These are phyloP conservation scores for Soucietia sequanensis DNA, from an alignment of 805 yeast species.

Conservation along the genomic window DNA sequence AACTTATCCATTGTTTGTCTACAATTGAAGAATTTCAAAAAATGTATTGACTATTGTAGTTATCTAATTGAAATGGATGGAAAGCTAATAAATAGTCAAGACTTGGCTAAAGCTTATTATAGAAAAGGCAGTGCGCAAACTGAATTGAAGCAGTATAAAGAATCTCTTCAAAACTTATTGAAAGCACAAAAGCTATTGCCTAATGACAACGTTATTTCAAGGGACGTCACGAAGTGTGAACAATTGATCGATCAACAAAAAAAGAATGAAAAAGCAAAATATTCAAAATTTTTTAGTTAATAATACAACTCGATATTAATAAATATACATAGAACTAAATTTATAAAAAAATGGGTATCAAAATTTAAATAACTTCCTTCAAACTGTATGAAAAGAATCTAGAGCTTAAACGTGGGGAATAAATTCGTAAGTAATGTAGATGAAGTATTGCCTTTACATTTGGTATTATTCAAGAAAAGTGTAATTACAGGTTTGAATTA, in stretches of 20 bases:
- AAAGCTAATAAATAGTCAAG: constrained; percentile 27
- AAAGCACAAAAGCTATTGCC: constrained; percentile 46
- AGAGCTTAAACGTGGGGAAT: too few species aligned
- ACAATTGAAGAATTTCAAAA: constrained; percentile 48
- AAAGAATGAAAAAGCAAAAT: constrained; percentile 50
- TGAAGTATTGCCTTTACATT: too few species aligned
- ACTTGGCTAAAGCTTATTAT: constrained; percentile 57
- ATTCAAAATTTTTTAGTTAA: constrained; percentile 59
- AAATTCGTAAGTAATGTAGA: too few species aligned
- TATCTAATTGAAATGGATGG: constrained; percentile 54
- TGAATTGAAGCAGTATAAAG: constrained; percentile 45
- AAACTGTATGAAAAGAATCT: too few species aligned
- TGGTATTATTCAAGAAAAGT: too few species aligned
- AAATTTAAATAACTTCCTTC: too few species aligned
- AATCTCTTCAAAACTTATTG: constrained; percentile 48
- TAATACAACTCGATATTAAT: too few species aligned
- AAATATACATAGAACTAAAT: too few species aligned
- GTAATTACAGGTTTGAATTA: too few species aligned
- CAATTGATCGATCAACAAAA: constrained; percentile 41
- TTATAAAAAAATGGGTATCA: too few species aligned
- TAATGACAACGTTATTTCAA: constrained; percentile 47
- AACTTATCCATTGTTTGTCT: constrained; percentile 59
- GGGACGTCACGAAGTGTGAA: constrained; percentile 44
- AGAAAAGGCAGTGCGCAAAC: constrained; percentile 52
- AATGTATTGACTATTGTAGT: constrained; percentile 52